Evolutionary conservation across 176 grass and related monocot species (phyloP).

Genomic region (Lolium perenne): DNA sequence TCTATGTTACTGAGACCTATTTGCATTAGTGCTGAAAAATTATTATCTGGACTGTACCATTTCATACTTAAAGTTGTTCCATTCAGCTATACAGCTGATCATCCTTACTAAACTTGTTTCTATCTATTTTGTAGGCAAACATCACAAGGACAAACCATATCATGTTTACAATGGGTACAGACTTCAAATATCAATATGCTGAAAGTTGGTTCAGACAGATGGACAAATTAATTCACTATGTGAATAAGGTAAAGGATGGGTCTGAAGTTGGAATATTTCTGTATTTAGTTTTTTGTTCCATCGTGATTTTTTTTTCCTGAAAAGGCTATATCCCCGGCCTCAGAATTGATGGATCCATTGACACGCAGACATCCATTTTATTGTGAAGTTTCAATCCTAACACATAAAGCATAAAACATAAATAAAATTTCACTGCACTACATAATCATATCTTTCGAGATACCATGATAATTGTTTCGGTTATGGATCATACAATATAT

Average conservation of each 20-base stretch:
- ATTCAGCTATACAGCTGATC: constrained; percentile 17
- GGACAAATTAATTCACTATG: constrained; percentile 98
- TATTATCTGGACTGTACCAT: constrained; percentile 1
- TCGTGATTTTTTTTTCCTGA: background rate
- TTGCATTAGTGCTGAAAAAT: background rate
- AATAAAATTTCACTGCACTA: background rate
- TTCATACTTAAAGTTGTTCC: constrained; percentile 33
- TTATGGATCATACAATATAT: constrained; percentile 18
- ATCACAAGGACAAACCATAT: constrained; percentile 95
- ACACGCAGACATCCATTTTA: background rate
- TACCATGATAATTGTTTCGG: constrained; percentile 25
- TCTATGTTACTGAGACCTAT: constrained; percentile 14
- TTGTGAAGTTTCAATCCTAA: background rate
- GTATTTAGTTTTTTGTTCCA: background rate
- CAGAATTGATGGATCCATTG: background rate
- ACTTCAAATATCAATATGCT: constrained; percentile 99
- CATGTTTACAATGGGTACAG: constrained; percentile 99
- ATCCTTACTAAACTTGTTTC: constrained; percentile 31
- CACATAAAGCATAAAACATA: background rate
- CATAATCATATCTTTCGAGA: constrained; percentile 8
- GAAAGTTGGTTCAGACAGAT: constrained; percentile 96
- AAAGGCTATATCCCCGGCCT: background rate
- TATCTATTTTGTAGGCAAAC: constrained; percentile 73
- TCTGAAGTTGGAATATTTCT: background rate
- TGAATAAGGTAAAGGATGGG: constrained; percentile 79